A percentile compares a stretch with the other conserved stretches of the same genome.
Evolutionary conservation across 1,284 basidiomycete genomes (phyloP).

Genomic region (Pyrrhoderma lamaoense): DNA sequence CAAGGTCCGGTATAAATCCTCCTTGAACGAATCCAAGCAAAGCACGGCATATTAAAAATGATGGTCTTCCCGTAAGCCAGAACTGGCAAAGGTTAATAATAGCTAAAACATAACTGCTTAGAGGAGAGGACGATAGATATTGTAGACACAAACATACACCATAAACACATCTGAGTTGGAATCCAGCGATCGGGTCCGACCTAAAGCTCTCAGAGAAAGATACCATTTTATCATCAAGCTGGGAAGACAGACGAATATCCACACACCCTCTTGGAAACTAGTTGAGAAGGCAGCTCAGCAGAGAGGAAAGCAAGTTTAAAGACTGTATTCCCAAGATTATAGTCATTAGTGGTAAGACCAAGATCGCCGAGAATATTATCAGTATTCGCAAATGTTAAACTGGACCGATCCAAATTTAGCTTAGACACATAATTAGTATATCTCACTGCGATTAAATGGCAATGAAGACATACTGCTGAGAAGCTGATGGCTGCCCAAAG

Average conservation of each 20-base stretch:
- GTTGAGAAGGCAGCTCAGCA: slow-evolving; percentile 64
- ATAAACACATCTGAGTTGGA: slow-evolving; percentile 46
- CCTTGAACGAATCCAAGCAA: slow-evolving; percentile 46
- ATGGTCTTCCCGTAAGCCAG: slow-evolving; percentile 48
- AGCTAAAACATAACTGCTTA: slow-evolving; percentile 27
- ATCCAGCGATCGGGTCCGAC: slow-evolving; percentile 64
- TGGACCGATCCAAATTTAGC: slow-evolving; percentile 45
- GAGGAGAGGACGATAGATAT: no score
- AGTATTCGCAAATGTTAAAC: slow-evolving; percentile 57
- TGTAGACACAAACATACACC: slow-evolving; percentile 11
- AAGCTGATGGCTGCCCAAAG: slow-evolving; percentile 44
- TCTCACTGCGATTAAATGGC: no score
- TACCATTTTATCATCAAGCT: no score
- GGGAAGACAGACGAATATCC: no score
- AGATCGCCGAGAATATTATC: slow-evolving; percentile 63
- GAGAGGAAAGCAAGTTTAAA: slow-evolving; percentile 51
- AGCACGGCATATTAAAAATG: slow-evolving; percentile 36
- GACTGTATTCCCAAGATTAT: slow-evolving; percentile 57
- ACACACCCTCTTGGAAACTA: slow-evolving; percentile 60
- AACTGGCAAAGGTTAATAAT: slow-evolving; percentile 54
- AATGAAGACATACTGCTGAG: slow-evolving; percentile 45
- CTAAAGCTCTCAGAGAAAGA: no score
- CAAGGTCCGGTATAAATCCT: slow-evolving; percentile 57
- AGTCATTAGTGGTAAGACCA: slow-evolving; percentile 52
- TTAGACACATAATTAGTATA: no score